Evolutionary conservation across 305 asterid genomes (phyloP), one percentile per base, ranked within the genome.

Genomic region (Fraxinus angustifolia): DNA sequence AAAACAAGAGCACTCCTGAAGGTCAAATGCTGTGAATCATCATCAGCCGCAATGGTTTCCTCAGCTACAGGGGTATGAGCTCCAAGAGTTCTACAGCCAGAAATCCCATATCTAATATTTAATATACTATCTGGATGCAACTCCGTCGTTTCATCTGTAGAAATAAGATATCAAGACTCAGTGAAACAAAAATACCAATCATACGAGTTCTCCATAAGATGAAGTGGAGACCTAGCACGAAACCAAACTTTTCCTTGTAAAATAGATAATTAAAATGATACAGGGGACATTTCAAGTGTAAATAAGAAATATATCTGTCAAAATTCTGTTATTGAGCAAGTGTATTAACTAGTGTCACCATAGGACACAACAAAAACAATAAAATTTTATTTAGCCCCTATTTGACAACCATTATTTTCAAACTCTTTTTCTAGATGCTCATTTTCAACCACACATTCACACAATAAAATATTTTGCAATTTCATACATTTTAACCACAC

Each of bases 1-100:
- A 94, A 88, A 85, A 79, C 91, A 80, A 96, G 89, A 80, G 91
- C 93, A 73, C 97, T 88, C 89, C 85, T 88, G 87, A 94, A 96
- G 81, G 90, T 92, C 91, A 96, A 86, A 81, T 79, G 83, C 80
- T 83, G 87, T 26, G 81, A 77, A 30, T 79, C 80, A 83, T 85
- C 91, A 80, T 87, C 86, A 67, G 85, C 84, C 75, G 75, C 90
- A 31, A 67, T 73, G 45, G 83, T 86, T 88, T 83, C 91, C 86
- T 85, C 88, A 60, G 85, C 83, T 83, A 89, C 85, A 14, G 97
- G 95, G 77, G 82, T 86, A 87, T 96, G 98, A 79, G 98, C 98
- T 75, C 98, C 98, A 77, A 85, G 84, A 73, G 84, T 86, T 89
- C 99, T 90, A 86, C 85, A 85, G 48, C 99, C 98, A 74, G 86